Conservation (phyloP, 2,329 filamentous ascomycete species). For the Scleromitrula shiraiana region DNA sequence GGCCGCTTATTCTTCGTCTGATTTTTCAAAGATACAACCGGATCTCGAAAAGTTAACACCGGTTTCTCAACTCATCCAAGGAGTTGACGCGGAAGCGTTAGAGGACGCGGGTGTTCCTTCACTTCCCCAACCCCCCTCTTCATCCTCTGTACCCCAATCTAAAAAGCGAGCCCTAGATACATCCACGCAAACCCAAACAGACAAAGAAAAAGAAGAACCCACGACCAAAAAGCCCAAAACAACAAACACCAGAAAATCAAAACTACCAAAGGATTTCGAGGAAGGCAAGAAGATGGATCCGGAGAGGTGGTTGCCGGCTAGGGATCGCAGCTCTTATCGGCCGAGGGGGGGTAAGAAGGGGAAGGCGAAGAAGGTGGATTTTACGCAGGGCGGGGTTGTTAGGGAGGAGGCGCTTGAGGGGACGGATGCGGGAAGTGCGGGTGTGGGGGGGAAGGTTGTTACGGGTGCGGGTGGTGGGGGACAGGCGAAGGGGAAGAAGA, state of each 20-base stretch:
- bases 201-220: constrained; percentile 50
- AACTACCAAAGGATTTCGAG: constrained; percentile 66
- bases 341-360: constrained; percentile 92
- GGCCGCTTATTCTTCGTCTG: constrained; percentile 63
- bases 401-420: constrained; percentile 63
- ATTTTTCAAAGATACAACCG: constrained; percentile 47
- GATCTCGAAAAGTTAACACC: constrained; percentile 52
- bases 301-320: constrained; percentile 86
- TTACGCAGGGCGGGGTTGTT: constrained; percentile 79
- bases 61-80: constrained; percentile 51
- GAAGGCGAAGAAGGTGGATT: constrained; percentile 69
- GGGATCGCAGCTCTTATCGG: constrained; percentile 79
- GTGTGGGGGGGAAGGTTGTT: constrained; percentile 57
- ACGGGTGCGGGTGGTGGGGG: constrained; percentile 37
- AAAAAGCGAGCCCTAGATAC: constrained; percentile 42
- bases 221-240: constrained; percentile 18
- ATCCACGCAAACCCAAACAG: too few species aligned
- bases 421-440: constrained; percentile 55
- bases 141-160: constrained; percentile 30
- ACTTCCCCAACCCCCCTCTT: constrained; percentile 33
- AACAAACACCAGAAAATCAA: constrained; percentile 41
- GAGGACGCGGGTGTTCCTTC: constrained; percentile 57
- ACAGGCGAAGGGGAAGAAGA: constrained; percentile 27
- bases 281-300: constrained; percentile 75
- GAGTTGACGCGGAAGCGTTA: constrained; percentile 53